A percentile compares a stretch with the other conserved stretches of the same genome.
Evolutionary conservation across 202 grass and related monocot species (phyloP).

Genomic region (Setaria viridis): DNA sequence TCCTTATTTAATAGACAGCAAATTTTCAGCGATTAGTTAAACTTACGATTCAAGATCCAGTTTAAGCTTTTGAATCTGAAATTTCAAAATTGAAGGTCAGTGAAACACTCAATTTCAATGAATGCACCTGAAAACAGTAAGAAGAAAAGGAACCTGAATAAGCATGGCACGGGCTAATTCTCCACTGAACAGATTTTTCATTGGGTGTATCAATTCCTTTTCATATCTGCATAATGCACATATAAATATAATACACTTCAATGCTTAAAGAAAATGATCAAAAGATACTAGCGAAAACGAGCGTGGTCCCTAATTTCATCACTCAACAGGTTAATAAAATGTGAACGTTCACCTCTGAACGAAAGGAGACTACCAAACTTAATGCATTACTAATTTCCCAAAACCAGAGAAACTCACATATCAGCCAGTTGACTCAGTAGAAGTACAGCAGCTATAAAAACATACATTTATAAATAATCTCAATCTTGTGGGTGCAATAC

Average conservation of each 20-base stretch:
- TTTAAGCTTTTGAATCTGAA: slow-evolving; percentile 97
- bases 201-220: slow-evolving; percentile 80
- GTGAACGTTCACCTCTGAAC: slow-evolving; percentile 29
- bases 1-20: not conserved
- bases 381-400: not conserved
- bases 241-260: slow-evolving; percentile 37
- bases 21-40: slow-evolving; percentile 9
- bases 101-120: slow-evolving; percentile 29
- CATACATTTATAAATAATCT: not conserved
- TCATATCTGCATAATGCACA: slow-evolving; percentile 74
- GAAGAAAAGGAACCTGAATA: slow-evolving; percentile 82
- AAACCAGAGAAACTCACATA: slow-evolving; percentile 13
- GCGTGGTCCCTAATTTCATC: slow-evolving; percentile 7
- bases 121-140: slow-evolving; percentile 13
- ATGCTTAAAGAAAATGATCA: slow-evolving; percentile 32
- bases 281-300: not conserved
- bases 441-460: not conserved
- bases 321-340: slow-evolving; percentile 32
- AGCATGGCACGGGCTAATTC: slow-evolving; percentile 93
- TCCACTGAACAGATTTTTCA: slow-evolving; percentile 75
- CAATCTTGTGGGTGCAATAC: not conserved
- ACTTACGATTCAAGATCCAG: slow-evolving; percentile 97
- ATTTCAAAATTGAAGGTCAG: slow-evolving; percentile 53
- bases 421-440: not conserved
- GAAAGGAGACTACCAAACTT: slow-evolving; percentile 33